These are phyloP conservation scores for Xylaria sp. DNA, from an alignment of 2,329 filamentous ascomycete species.

Conservation along the genomic window DNA sequence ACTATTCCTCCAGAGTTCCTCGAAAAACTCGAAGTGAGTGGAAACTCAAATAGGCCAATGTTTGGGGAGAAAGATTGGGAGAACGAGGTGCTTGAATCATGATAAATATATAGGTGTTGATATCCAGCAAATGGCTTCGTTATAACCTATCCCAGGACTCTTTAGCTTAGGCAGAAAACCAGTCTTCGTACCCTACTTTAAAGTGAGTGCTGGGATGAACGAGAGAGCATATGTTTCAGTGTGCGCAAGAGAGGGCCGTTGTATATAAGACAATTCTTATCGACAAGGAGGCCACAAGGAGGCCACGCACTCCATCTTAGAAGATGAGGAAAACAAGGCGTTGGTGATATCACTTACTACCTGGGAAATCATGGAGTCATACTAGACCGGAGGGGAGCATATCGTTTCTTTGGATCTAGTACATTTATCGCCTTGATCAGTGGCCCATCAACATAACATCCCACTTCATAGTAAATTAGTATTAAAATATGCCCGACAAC, in stretches of 20 bases:
- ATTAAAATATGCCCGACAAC: conserved; percentile 1
- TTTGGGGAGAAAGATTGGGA: conserved; percentile 75
- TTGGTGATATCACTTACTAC: conserved; percentile 21
- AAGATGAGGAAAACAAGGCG: conserved; percentile 2
- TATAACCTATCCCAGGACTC: conserved; percentile 36
- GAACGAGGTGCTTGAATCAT: conserved; percentile 66
- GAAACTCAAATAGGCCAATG: conserved; percentile 64
- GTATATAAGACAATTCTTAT: conserved; percentile 9
- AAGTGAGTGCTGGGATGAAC: conserved; percentile 2
- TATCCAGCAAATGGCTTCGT: conserved; percentile 36
- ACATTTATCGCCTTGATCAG: conserved; percentile 18
- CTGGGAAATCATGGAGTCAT: conserved; percentile 14
- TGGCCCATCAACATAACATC: conserved; percentile 21
- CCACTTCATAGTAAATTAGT: conserved; percentile 7
- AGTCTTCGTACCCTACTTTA: background rate
- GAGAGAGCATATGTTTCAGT: background rate
- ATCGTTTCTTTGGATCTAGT: conserved; percentile 16
- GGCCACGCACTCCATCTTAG: conserved; percentile 1
- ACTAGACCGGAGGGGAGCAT: conserved; percentile 7
- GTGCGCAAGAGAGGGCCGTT: conserved; percentile 4
- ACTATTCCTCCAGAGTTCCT: conserved; percentile 95
- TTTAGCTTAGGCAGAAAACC: conserved; percentile 5
- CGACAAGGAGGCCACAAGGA: too few species aligned
- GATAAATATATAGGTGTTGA: conserved; percentile 36
- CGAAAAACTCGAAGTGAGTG: conserved; percentile 78